Conservation (phyloP, 768 basidiomycete species). For the Panaeolus cyanescens region DNA sequence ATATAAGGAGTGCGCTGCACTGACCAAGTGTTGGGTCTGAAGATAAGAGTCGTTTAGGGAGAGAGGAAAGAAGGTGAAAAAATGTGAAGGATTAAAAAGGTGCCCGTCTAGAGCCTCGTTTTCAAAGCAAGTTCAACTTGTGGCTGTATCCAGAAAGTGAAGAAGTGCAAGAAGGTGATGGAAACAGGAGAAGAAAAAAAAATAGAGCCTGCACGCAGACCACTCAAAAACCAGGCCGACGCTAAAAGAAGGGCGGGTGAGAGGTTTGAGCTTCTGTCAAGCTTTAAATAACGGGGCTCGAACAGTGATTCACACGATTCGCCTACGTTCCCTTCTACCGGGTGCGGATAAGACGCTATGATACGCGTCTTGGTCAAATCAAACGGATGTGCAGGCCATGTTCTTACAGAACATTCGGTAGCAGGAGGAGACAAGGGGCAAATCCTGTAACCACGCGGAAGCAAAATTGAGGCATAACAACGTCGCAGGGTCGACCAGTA, state of each 20-base stretch:
- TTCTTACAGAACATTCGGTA: too few relatives aligned
- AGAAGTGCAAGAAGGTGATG: neutral
- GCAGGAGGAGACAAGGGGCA: too few relatives aligned
- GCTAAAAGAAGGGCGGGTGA: neutral
- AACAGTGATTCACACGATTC: neutral
- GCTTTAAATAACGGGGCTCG: neutral
- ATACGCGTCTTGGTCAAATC: too few relatives aligned
- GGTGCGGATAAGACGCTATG: neutral
- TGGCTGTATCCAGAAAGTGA: neutral
- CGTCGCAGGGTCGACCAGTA: too few relatives aligned
- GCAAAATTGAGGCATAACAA: too few relatives aligned
- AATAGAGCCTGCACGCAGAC: neutral
- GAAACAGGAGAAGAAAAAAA: neutral
- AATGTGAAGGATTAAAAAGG: neutral
- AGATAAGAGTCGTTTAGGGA: neutral
- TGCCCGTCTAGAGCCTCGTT: conserved; percentile 1
- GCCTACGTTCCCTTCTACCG: neutral
- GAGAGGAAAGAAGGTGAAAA: neutral
- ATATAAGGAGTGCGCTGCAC: neutral
- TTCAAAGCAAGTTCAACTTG: neutral
- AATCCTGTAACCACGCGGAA: too few relatives aligned
- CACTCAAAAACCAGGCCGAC: neutral
- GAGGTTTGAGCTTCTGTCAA: neutral
- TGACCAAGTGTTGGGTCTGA: neutral
- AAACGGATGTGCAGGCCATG: too few relatives aligned